These are phyloP conservation scores for Hyphodiscus hymeniophilus DNA, from an alignment of 495 filamentous ascomycete genomes.

Conservation along the genomic window DNA sequence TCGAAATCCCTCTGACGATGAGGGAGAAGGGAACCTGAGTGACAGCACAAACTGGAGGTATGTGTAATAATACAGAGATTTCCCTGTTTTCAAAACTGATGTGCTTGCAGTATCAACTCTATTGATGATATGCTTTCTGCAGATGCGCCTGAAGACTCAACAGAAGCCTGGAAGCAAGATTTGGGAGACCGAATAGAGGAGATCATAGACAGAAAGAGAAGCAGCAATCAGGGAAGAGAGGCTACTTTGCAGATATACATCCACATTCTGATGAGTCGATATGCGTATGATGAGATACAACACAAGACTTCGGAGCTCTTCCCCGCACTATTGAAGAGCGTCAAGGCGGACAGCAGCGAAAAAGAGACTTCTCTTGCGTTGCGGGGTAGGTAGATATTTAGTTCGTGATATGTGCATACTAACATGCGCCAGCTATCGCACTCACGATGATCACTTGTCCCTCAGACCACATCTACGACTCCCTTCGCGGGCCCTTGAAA, in stretches of 20 bases:
- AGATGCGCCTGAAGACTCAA: slow-evolving; percentile 30
- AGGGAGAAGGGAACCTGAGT: slow-evolving; percentile 59
- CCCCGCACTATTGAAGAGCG: slow-evolving; percentile 60
- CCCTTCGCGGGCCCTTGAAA: slow-evolving; percentile 55
- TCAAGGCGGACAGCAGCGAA: slow-evolving; percentile 62
- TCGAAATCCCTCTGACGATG: slow-evolving; percentile 69
- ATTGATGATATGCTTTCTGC: slow-evolving; percentile 34
- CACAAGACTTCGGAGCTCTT: slow-evolving; percentile 55
- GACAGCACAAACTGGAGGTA: slow-evolving; percentile 66
- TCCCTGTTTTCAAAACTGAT: neutral
- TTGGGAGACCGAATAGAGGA: slow-evolving; percentile 68
- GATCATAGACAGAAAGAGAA: slow-evolving; percentile 79
- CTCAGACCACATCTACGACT: slow-evolving; percentile 62
- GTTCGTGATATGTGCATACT: neutral
- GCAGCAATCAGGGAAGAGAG: slow-evolving; percentile 72
- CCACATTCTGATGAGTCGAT: slow-evolving; percentile 66
- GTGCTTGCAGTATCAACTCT: slow-evolving; percentile 28
- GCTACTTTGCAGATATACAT: slow-evolving; percentile 60
- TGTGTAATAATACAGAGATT: slow-evolving; percentile 14
- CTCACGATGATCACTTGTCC: slow-evolving; percentile 67
- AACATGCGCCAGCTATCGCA: slow-evolving; percentile 46
- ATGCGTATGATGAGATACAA: slow-evolving; percentile 58
- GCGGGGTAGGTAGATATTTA: slow-evolving; percentile 28
- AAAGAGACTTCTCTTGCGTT: slow-evolving; percentile 68
- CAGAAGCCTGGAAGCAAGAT: slow-evolving; percentile 55